A percentile compares a stretch with the other conserved stretches of the same genome.
Conservation (phyloP, 2,329 filamentous ascomycete species). For the Colletotrichum tabaci region DNA sequence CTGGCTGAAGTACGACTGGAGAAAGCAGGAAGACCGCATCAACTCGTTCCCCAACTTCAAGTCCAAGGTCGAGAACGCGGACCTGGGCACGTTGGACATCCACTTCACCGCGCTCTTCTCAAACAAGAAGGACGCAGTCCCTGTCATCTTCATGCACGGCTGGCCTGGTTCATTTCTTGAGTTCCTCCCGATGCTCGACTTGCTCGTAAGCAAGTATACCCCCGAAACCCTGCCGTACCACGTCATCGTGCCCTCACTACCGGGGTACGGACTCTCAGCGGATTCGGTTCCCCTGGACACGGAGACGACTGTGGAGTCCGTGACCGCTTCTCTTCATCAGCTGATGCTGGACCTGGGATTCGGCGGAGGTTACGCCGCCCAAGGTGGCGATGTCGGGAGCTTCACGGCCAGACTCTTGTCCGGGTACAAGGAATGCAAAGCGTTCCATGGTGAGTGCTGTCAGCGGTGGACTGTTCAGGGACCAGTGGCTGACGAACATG, state of each 20-base stretch:
- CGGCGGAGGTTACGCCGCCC: conserved; percentile 63
- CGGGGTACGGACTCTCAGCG: conserved; percentile 63
- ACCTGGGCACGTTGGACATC: conserved; percentile 55
- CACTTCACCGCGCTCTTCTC: conserved; percentile 72
- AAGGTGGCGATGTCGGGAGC: conserved; percentile 71
- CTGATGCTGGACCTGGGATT: conserved; percentile 70
- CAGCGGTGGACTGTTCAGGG: fast-evolving
- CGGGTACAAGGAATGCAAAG: conserved; percentile 63
- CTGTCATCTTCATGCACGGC: conserved; percentile 67
- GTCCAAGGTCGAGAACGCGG: conserved; percentile 54
- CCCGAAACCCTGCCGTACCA: conserved; percentile 68
- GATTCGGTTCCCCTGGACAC: conserved; percentile 58
- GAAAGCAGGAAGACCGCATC: conserved; percentile 52
- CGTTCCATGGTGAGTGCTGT: conserved; percentile 47
- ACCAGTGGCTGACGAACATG: fast-evolving
- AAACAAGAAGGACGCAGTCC: conserved; percentile 62
- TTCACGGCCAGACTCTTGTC: conserved; percentile 60
- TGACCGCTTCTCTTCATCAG: conserved; percentile 61
- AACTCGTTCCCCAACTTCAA: conserved; percentile 67
- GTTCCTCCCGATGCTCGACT: conserved; percentile 65
- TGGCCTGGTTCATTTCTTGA: conserved; percentile 70
- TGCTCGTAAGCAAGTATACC: conserved; percentile 63
- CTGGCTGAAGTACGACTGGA: conserved; percentile 67
- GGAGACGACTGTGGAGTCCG: conserved; percentile 45
- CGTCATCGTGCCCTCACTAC: conserved; percentile 68